Evolutionary conservation across 805 yeast species (phyloP), one percentile per base, ranked within the genome.

Genomic region (Ogataea wickerhamii): DNA sequence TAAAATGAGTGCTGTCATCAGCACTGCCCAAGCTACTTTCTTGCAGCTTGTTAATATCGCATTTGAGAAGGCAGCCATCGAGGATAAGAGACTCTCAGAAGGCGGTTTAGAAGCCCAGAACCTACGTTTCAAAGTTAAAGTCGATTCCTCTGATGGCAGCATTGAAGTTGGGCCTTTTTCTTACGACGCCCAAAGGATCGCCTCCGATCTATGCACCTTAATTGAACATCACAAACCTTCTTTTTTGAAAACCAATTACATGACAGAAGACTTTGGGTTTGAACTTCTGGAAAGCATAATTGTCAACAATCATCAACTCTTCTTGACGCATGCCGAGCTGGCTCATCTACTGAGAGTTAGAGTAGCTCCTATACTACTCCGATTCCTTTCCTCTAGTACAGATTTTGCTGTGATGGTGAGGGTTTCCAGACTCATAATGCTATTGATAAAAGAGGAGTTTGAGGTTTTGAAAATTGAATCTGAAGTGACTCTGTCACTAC

Each of bases 11-110:
- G 85, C 86, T 49, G 95, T 93, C 4, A 71, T 78, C 11, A 89
- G 88, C 52, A 86, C 98, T 0, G 96, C 98, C 0, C 80, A 87
- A 34, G 98, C 98, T 2, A 87, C 98, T 3, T 71, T 88, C 32
- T 94, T 88, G 45, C 98, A 93, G 57, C 63, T 93, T 29, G 72
- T 88, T 31, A 77, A 83, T 25, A 76, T 83, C 21, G 74, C 88
- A 0, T 91, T 83, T 58, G 98, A 91, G 39, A 71, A 77, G 53
- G 71, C 78, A 32, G 47, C 56, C 13, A 66, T 61, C 4, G 76
- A 73, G 29, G 73, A 67, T 40, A 51, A 56, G 14, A 40, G 27
- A 2, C 40, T 42, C 2, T 50, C 52, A 4, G 55, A 49, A 3
- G 56, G 44, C 8, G 45, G 47, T 8, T 45, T 53, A 12, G 48